phyloP scores from a whole-genome alignment of 345 rosid genomes.

The Camelina neglecta region DNA sequence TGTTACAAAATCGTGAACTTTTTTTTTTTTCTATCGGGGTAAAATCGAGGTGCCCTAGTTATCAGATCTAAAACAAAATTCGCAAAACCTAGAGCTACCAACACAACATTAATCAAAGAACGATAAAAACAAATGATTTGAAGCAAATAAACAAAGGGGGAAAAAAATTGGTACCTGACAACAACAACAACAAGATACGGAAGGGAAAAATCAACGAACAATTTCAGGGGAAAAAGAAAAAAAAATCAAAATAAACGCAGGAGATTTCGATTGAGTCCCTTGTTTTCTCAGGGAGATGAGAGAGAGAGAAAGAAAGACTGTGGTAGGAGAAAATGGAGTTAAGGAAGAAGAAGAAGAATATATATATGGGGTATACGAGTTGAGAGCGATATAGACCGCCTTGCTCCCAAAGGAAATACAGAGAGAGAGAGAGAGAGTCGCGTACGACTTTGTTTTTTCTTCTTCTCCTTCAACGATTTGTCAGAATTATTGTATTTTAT shows the following conservation, averaged over 20 bases:
- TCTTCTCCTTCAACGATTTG: background rate
- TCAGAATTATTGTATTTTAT: background rate
- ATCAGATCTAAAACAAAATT: conserved; percentile 15
- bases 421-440: background rate
- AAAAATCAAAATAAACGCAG: background rate
- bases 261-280: background rate
- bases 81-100: background rate
- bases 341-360: conserved; percentile 8
- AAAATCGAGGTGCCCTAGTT: conserved; percentile 24
- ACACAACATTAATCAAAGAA: background rate
- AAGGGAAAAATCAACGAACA: conserved; percentile 13
- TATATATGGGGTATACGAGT: too few species aligned
- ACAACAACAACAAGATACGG: background rate
- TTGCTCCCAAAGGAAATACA: conserved; percentile 34
- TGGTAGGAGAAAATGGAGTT: conserved; percentile 23
- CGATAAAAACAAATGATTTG: background rate
- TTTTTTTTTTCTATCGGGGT: background rate
- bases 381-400: conserved; percentile 33
- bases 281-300: conserved; percentile 25
- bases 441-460: conserved; percentile 25
- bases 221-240: conserved; percentile 6
- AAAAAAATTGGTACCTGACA: conserved; percentile 19
- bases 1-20: background rate
- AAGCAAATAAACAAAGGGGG: background rate
- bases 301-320: background rate